Evolutionary conservation across 2,329 filamentous ascomycete genomes (phyloP), one percentile per base, ranked within the genome.

Genomic region (Biscogniauxia sp.): DNA sequence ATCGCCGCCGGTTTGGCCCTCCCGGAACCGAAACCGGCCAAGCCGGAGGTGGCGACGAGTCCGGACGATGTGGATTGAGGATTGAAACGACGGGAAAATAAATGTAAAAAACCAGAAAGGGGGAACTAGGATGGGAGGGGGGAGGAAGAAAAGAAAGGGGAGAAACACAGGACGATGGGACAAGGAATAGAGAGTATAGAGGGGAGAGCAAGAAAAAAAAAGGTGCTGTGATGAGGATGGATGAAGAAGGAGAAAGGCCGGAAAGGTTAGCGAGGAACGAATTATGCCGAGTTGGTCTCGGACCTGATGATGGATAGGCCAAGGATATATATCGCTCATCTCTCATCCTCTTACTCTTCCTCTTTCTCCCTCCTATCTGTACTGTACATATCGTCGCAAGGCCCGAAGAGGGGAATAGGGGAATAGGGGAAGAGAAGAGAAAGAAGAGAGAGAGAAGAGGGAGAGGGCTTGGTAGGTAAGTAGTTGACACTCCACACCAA

Each of bases 21-120:
- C 11, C 28, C 6, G 28, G 28, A 32, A 32, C 28, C 28, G 28
- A 32, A 32, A 28, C 26, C 5, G 26, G n/a, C n/a, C 5, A 32
- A 32, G 59, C 19, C 23, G 28, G 37, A 51, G 17, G 28, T 9
- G n/a, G 25, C 26, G 13, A 53, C 51, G 20, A 58, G 50, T 15
- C 25, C 37, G 57, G 53, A 37, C 17, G 57, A 59, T 59, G 57
- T 59, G 15, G 57, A 59, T 45, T 59, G 41, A 59, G 41, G 26
- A 23, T 23, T 2, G 23, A 20, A 13, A 32, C 2, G 52, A 28
- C 11, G 32, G 25, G 28, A 7, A 23, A 5, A 5, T 2, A 32
- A 7, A n/a, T n/a, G n/a, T n/a, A 32, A 32, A 13, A 3, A 32
- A 32, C 28, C 28, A 37, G 59, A 53, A 37, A 23, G 19, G 11